Evolutionary conservation across 345 rosid genomes (phyloP), one percentile per base, ranked within the genome.

Genomic region (Gossypium arboreum): DNA sequence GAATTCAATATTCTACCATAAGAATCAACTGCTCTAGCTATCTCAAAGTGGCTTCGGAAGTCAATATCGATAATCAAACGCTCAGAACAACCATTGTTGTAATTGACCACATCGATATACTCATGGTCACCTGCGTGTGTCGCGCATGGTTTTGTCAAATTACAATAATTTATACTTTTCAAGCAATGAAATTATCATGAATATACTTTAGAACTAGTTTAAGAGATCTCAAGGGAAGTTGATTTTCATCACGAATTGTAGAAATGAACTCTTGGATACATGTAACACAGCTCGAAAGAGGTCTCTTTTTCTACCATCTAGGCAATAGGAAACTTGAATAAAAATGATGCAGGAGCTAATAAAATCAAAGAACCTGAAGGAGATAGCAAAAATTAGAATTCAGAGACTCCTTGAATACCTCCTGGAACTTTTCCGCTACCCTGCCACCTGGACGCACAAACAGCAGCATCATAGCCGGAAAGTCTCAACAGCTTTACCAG

Each of bases 11-110:
- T 87, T 79, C 84, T 84, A 68, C 88, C 85, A 55, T 94, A 94
- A 1, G 92, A 91, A 72, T 88, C 91, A 34, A 94, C 97, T 13
- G 98, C 97, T 87, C 98, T 77, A 9, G 98, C 98, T 27, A 94
- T 94, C 76, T 94, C 97, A 52, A 94, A 94, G 82, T 92, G 97
- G 79, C 97, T 94, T 78, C 80, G 86, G 73, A 92, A 94, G 82
- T 94, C 98, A 4, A 92, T 82, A 56, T 92, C 98, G 55, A 94
- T 85, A 60, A 94, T 86, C 82, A 94, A 34, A 58, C 97, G 89
- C 41, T 91, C 92, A 2, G 90, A 85, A 72, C 75, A 81, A 55
- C 90, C 93, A 15, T 74, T 55, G 20, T 45, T 78, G 74, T 78
- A 77, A 71, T 82, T 85, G 41, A 91, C 72, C 81, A 92, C 93